Conservation (phyloP, 116 monocot species). For the Papilionanthe hybrid region DNA sequence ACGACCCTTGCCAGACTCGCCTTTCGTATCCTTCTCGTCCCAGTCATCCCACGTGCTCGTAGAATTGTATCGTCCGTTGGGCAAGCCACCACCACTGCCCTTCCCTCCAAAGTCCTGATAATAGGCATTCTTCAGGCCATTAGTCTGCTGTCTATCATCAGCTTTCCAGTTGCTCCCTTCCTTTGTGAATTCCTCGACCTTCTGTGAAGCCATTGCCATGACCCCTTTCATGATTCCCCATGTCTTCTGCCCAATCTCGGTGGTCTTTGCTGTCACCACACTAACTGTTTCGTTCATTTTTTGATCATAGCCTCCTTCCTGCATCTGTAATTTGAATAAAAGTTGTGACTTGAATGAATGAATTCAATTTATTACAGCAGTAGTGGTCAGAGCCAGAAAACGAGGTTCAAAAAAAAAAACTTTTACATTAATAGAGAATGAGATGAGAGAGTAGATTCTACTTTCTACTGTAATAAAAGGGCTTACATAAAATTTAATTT, state of each 20-base stretch:
- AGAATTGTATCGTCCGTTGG: slow-evolving; percentile 18
- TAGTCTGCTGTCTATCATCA: slow-evolving; percentile 16
- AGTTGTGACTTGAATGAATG: too few species aligned
- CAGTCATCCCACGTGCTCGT: slow-evolving; percentile 51
- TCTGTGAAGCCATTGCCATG: slow-evolving; percentile 90
- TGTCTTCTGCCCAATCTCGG: slow-evolving; percentile 83
- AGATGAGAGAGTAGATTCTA: too few species aligned
- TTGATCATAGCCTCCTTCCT: slow-evolving; percentile 91
- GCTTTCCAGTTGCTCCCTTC: slow-evolving; percentile 54
- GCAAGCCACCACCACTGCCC: slow-evolving; percentile 18
- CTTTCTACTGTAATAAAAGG: too few species aligned
- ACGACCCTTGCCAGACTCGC: slow-evolving; percentile 10
- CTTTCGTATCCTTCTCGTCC: slow-evolving; percentile 24
- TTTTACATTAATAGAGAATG: too few species aligned
- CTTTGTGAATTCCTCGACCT: slow-evolving; percentile 86
- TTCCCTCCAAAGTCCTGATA: slow-evolving; percentile 21
- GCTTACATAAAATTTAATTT: too few species aligned
- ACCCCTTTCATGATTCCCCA: slow-evolving; percentile 99
- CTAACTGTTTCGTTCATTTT: slow-evolving; percentile 87
- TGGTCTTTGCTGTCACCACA: slow-evolving; percentile 64
- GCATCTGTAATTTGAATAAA: slow-evolving; percentile 45
- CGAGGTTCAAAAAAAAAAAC: too few species aligned
- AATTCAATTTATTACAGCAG: too few species aligned
- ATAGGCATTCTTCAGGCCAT: slow-evolving; percentile 13
- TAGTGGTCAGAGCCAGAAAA: too few species aligned